Base-by-base conservation (phyloP, 306 rosid genomes). In the Quercus rubra region DNA sequence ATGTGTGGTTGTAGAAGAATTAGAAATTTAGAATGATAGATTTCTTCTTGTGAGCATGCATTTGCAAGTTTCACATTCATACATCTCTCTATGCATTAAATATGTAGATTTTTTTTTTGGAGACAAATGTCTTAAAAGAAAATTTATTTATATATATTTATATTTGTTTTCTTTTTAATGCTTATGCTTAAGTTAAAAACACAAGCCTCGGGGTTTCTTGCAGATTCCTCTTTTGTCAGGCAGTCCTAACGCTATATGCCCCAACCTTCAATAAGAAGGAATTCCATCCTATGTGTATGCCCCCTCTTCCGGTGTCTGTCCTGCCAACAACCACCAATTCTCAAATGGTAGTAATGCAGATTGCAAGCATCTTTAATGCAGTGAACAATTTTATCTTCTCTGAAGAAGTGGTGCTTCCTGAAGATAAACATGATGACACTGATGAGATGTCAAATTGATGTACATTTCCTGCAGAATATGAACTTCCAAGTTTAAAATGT, bases 151-250 rank as follows among this genome's bases (percentile, higher is more conserved):
- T 38, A 3, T 12, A 49, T 12, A 7, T 46, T 17, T 27, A 5
- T 23, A 15, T 51, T 52, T 27, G 1, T 3, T 63, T 15, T 28
- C 6, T 15, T 30, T 35, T 64, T 64, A 49, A 12, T 49, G 54
- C 54, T 67, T 35, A 35, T 11, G 10, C 15, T 1, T 23, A 23
- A 61, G 33, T 21, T 10, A 12, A 5, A 12, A 49, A 21, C 14
- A 10, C 35, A 25, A 25, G 27, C 18, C 30, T 74, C 51, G 71
- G 57, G 72, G 46, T 35, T 35, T 68, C 28, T 8, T 87, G 76
- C 89, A 95, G 99, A 89, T 95, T 92, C 89, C 61, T 93, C 19
- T 95, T 95, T 86, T 91, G 89, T 83, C 88, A 77, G 74, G 82
- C 91, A 25, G 98, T 87, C 75, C 77, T 92, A 59, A 76, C 91